Evolutionary conservation across 495 filamentous ascomycete species (phyloP), one percentile per base, ranked within the genome.

Genomic region (Aspergillus nanangensis): DNA sequence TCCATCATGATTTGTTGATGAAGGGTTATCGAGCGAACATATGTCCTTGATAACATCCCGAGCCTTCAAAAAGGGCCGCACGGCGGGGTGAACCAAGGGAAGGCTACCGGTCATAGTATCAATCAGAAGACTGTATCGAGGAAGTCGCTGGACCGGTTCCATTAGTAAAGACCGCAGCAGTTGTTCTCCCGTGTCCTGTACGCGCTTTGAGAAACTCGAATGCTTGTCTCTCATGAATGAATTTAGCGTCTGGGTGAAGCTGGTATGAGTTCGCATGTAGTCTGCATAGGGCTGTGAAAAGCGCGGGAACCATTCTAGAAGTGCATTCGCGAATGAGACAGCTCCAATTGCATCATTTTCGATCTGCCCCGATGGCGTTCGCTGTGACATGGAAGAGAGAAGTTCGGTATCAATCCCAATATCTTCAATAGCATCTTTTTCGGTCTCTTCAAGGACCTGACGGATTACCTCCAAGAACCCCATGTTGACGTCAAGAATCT

Each of bases 111-210:
- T 77, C 64, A 99, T 96, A 51, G 92, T 91, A 67, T 97, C 94
- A 51, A 99, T 95, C 52, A 96, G 82, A 7, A 99, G 72, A 58
- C 86, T 95, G 63, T 99, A 99, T 5, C 93, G 86, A 31, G 93
- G 93, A 41, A 99, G 76, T 19, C 93, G 78, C 62, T 99, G 93
- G 8, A 99, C 90, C 1, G 93, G 93, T 65, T 99, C 93, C 65
- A 97, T 97, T 34, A 97, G 74, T 41, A 91, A 74, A n/a, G 91
- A 96, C 31, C 89, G 88, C 23, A 99, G 72, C 44, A 81, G 75
- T 56, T 99, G 94, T 60, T 99, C 93, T 31, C 93, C 94, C 8
- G 83, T 86, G 44, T 91, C 81, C 32, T 88, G 82, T 1, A 96
- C 76, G 44, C 84, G 68, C 57, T 82, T 80, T 0, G 85, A 84